phyloP scores from a whole-genome alignment of 208 protist species.

The Herpetomonas muscarum region DNA sequence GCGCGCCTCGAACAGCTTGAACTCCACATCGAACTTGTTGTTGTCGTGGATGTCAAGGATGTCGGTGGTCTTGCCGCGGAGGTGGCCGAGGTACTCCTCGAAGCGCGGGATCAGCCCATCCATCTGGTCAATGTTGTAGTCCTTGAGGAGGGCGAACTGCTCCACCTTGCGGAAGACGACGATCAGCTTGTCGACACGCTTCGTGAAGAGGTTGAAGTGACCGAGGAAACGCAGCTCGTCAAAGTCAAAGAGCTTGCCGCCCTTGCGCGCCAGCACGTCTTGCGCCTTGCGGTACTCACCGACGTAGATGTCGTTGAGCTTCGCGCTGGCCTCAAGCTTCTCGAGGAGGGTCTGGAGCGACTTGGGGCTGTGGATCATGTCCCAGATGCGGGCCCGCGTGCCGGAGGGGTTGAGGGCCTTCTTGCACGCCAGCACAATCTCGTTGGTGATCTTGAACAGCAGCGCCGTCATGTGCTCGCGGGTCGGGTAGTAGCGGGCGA shows the following conservation, averaged over 20 bases:
- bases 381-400: slow-evolving; percentile 87
- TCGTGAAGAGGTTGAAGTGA: slow-evolving; percentile 97
- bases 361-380: slow-evolving; percentile 75
- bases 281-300: slow-evolving; percentile 90
- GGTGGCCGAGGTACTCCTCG: slow-evolving; percentile 89
- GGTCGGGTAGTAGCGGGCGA: slow-evolving; percentile 96
- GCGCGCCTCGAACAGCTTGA: slow-evolving; percentile 93
- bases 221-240: slow-evolving; percentile 96
- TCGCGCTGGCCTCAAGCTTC: slow-evolving; percentile 83
- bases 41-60: slow-evolving; percentile 94
- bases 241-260: slow-evolving; percentile 89
- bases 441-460: slow-evolving; percentile 97
- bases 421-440: slow-evolving; percentile 95
- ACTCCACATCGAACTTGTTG: slow-evolving; percentile 95
- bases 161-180: slow-evolving; percentile 95
- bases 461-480: slow-evolving; percentile 94
- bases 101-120: slow-evolving; percentile 90
- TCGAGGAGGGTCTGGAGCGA: slow-evolving; percentile 75
- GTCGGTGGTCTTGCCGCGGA: slow-evolving; percentile 93
- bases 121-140: slow-evolving; percentile 95
- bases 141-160: slow-evolving; percentile 94
- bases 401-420: slow-evolving; percentile 88
- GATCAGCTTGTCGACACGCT: slow-evolving; percentile 96
- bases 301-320: slow-evolving; percentile 93
- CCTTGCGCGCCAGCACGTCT: slow-evolving; percentile 75